Base-by-base conservation (phyloP, 2,329 filamentous ascomycete genomes). In the Diplocarpon rosae region DNA sequence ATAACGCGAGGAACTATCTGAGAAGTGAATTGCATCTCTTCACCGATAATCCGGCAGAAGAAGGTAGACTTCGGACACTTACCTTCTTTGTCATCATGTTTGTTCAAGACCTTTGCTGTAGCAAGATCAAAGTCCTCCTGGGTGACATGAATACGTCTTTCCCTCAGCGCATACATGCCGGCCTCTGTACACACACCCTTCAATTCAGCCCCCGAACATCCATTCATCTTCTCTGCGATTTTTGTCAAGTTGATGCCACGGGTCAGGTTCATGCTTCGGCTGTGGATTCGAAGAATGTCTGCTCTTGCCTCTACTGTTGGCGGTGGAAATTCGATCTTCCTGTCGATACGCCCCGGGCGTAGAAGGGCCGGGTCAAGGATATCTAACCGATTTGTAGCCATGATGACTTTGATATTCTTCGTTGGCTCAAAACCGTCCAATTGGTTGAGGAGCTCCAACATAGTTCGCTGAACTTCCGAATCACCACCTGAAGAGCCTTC, bases 391-490 rank as follows among this genome's bases (percentile, higher is more conserved):
- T 98, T 98, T 39, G 92, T 98, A 43, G 92, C 92, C 90, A 98
- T 98, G 69, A 98, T 94, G 65, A 98, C 87, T 69, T 98, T 98
- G 79, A 98, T 98, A 69, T 96, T 96, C 73, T 98, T 98, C 37
- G 90, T 96, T 5, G 92, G 92, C 68, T 96, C 92, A 67, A 98
- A 98, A 40, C 92, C 92, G 63, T 98, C 92, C 49, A 98, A 78
- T 72, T 98, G 92, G 70, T 98, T 98, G 54, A 98, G 79, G 49
- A 98, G 73, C 66, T 98, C 92, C 68, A 98, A 69, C 92, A 98
- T 98, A 38, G 92, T 98, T 60, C 92, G 83, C 70, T 98, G 92
- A 42, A 98, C 92, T 67, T 98, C 92, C 1, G 89, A 95, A 63
- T 98, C 92, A 61, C 92, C 92, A 42, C 89, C 89, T 15, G 86